phyloP scores from a whole-genome alignment of 208 protist species.

The Acanthamoeba healyi region DNA sequence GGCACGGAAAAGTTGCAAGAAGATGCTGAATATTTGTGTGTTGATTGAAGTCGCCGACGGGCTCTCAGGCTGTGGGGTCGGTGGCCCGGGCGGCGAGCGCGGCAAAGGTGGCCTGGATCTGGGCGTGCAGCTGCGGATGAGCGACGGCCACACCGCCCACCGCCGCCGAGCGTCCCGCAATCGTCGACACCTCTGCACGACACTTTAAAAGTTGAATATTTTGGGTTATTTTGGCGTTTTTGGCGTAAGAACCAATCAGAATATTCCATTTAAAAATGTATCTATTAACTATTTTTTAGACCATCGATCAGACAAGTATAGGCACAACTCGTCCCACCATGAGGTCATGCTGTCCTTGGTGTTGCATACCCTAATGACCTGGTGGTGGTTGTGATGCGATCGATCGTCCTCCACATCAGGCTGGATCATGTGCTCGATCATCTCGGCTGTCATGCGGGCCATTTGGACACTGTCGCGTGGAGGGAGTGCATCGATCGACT shows the following conservation, averaged over 20 bases:
- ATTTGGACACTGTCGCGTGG: neutral
- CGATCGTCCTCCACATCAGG: neutral
- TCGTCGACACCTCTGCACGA: neutral
- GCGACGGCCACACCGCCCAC: neutral
- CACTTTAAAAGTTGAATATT: neutral
- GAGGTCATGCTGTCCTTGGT: neutral
- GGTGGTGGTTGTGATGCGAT: neutral
- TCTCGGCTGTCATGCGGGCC: neutral
- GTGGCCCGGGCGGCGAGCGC: neutral
- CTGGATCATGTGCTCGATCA: neutral
- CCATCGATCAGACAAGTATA: neutral
- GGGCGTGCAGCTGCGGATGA: conserved; percentile 47
- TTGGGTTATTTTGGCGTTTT: neutral
- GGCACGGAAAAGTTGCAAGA: too few relatives aligned
- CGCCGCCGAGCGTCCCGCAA: neutral
- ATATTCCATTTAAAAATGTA: neutral
- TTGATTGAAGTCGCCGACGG: too few relatives aligned
- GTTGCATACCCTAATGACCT: neutral
- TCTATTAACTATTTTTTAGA: neutral
- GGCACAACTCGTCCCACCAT: neutral
- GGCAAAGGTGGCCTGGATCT: conserved; percentile 41
- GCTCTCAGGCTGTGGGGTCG: conserved; percentile 18
- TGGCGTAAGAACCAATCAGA: neutral
- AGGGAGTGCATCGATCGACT: neutral
- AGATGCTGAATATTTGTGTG: too few relatives aligned